A percentile compares a stretch with the other conserved stretches of the same genome.
phyloP scores from a whole-genome alignment of 1,139 yeast genomes.

The Diutina pseudorugosa region DNA sequence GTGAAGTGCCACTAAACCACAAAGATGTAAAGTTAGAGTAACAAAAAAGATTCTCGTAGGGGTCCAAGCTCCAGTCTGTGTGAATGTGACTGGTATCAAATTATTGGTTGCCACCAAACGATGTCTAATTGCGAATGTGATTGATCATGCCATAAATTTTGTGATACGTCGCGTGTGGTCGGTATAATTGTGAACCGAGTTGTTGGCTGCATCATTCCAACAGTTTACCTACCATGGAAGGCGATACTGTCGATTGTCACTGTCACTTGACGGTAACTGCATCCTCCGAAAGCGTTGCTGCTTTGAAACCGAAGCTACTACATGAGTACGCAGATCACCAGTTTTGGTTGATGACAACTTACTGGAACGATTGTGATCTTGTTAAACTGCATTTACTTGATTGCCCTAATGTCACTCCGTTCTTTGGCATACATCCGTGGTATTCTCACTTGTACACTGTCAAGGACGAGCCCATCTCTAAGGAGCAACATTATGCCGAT shows the following conservation, averaged over 20 bases:
- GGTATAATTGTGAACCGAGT: neutral
- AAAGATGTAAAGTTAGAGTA: no score
- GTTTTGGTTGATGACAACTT: slow-evolving; percentile 1
- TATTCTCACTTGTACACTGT: slow-evolving; percentile 50
- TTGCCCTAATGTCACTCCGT: slow-evolving; percentile 32
- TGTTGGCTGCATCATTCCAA: neutral
- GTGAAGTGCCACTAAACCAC: neutral
- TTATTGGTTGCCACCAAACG: neutral
- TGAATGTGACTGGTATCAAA: no score
- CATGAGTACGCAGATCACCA: neutral
- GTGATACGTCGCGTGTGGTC: neutral
- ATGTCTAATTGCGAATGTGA: no score
- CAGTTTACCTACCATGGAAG: neutral
- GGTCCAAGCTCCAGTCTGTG: no score
- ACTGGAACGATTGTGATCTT: neutral
- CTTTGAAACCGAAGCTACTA: neutral
- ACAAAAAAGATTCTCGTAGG: no score
- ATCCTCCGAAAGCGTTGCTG: neutral
- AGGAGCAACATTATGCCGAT: slow-evolving; percentile 39
- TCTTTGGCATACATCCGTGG: slow-evolving; percentile 92
- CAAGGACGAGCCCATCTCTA: slow-evolving; percentile 9
- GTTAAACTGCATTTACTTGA: neutral
- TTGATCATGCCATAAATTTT: no score
- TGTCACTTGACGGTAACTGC: neutral
- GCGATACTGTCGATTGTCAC: neutral